A percentile compares a stretch with the other conserved stretches of the same genome.
These are phyloP conservation scores for Xerocomus subilludens DNA, from an alignment of 1,284 basidiomycete genomes.

Conservation along the genomic window DNA sequence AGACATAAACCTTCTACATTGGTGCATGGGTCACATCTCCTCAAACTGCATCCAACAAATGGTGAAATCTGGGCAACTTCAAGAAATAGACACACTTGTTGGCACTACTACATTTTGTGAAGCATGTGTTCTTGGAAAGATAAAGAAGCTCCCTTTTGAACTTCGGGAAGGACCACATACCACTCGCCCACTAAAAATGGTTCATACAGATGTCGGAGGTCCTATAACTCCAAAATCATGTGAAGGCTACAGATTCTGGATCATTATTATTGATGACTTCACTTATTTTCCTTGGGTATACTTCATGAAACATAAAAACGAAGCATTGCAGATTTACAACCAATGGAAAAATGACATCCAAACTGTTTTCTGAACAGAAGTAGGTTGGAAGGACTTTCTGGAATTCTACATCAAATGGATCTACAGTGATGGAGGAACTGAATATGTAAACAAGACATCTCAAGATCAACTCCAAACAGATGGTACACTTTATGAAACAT, in stretches of 20 bases:
- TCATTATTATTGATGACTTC: conserved; percentile 52
- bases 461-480: not conserved
- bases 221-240: conserved; percentile 45
- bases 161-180: too few species aligned
- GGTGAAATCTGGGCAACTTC: conserved; percentile 34
- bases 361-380: too few species aligned
- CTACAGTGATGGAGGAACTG: too few species aligned
- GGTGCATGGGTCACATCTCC: conserved; percentile 40
- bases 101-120: conserved; percentile 34
- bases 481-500: not conserved
- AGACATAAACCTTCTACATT: conserved; percentile 41
- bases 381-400: too few species aligned
- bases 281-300: conserved; percentile 40
- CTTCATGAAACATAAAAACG: conserved; percentile 44
- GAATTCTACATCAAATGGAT: too few species aligned
- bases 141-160: conserved; percentile 45
- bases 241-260: conserved; percentile 46
- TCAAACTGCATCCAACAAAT: conserved; percentile 34
- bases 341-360: too few species aligned
- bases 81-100: conserved; percentile 25
- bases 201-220: conserved; percentile 53
- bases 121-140: conserved; percentile 42
- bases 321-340: conserved; percentile 34
- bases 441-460: too few species aligned
- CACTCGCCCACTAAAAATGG: conserved; percentile 38